Base-by-base conservation (phyloP, 257 asterid species). In the Linaria vulgaris region DNA sequence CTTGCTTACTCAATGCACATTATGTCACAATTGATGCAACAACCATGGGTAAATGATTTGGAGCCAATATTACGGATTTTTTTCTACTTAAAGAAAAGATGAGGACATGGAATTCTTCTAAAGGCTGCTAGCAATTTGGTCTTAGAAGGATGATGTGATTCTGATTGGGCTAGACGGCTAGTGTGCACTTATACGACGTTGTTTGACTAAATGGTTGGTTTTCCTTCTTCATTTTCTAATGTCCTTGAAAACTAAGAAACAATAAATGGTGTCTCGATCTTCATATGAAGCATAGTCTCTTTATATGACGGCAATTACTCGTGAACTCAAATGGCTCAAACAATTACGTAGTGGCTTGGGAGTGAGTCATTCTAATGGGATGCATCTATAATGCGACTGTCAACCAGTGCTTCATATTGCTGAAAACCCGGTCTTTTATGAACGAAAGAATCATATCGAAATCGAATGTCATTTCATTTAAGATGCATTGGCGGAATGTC, bases 81-180 rank as follows among this genome's bases (percentile, higher is more conserved):
- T n/a, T 6, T 22, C 6, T 61, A 61, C 12, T 12, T 61, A 0
- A 61, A 61, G 15, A 23, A n/a, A 0, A 25, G 19, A 1, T 34
- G 19, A 9, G 59, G 49, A 12, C 59, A 63, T 25, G 59, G 64
- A 20, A 9, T 59, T 8, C 10, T 59, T 17, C 22, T 38, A 1
- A 17, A 50, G 6, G 15, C 51, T 8, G 20, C 10, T 10, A 7
- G 13, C 8, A 12, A 20, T 11, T 20, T 59, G 11, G 16, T 19
- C 0, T 12, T 59, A 5, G 5, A 11, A 20, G 64, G 46, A 1
- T 30, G 15, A n/a, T 27, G 25, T 30, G 61, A 56, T 56, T 44
- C 61, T 1, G 61, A 56, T 56, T 56, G 61, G 61, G 61, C 46
- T 27, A 5, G 45, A n/a, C n/a, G n/a, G n/a, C n/a, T n/a, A n/a